Conservation (phyloP, 164 flowering plant species). For the Umbilicus rupestris region DNA sequence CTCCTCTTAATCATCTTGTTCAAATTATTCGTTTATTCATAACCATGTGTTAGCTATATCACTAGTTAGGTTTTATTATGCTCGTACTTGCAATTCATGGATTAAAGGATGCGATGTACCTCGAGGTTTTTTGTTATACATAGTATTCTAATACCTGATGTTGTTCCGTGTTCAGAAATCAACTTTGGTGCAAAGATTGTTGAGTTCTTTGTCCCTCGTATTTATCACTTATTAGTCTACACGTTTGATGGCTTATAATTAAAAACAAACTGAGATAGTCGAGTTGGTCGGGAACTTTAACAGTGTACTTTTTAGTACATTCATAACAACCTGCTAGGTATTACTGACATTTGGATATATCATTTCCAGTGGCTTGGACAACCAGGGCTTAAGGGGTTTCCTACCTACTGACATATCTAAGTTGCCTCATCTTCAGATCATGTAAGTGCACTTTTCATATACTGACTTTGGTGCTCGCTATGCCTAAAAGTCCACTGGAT, state of each 20-base stretch:
- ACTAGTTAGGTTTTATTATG: neutral
- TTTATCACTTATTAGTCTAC: too few relatives aligned
- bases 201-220: too few relatives aligned
- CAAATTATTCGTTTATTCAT: neutral
- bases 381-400: slow-evolving; percentile 84
- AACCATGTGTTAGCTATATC: neutral
- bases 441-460: slow-evolving; percentile 39
- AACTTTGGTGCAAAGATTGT: too few relatives aligned
- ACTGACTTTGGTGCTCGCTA: neutral
- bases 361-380: slow-evolving; percentile 67
- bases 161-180: too few relatives aligned
- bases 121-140: neutral
- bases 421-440: slow-evolving; percentile 63
- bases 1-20: slow-evolving; percentile 10
- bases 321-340: too few relatives aligned
- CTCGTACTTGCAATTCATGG: too few relatives aligned
- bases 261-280: too few relatives aligned
- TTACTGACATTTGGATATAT: neutral
- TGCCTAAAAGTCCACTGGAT: neutral
- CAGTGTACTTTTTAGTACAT: too few relatives aligned
- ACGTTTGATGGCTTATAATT: too few relatives aligned
- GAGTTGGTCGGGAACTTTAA: too few relatives aligned
- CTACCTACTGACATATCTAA: slow-evolving; percentile 68
- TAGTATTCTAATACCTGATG: too few relatives aligned
- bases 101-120: neutral